Evolutionary conservation across 176 grass and related monocot genomes (phyloP), one percentile per base, ranked within the genome.

Genomic region (Oryza meyeriana): DNA sequence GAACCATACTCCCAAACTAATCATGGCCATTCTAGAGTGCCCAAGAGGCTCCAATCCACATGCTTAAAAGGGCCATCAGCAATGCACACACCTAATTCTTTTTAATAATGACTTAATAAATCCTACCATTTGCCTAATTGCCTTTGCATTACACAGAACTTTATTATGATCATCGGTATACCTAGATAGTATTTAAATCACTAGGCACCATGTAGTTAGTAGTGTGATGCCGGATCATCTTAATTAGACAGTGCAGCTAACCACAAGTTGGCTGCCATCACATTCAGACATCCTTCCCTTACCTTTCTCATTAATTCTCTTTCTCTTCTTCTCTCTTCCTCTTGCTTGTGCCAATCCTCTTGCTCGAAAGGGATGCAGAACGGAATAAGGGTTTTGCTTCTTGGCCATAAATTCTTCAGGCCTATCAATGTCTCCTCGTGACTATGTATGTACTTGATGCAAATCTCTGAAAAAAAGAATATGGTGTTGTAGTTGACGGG

Each of bases 391-490:
- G 47, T 80, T 80, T 69, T 61, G 29, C 31, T 11, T 48, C 12
- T 28, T 25, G 33, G 48, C 71, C 64, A 64, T 80, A 63, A 70
- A 85, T 64, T 81, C 77, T 2, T 44, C 4, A 1, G 28, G 42
- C 71, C 52, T 76, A 71, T 85, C 78, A 18, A 9, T 77, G 72
- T 81, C 87, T 71, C 25, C 78, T 72, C 72, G 33, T 85, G 83
- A 59, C 78, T 45, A 58, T 10, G 77, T 81, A 64, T 40, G 71
- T 64, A 76, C 52, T 78, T 52, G 81, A 64, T 58, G 29, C 64
- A 81, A 76, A 76, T 71, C 18, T 66, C 74, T 4, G 28, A 30
- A 39, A 47, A 47, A 12, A 41, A 14, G 16, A 48, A 78, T 16
- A 78, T 52, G 44, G 65, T 10, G 36, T 36, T 77, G 77, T 69